phyloP scores from a whole-genome alignment of 1,284 basidiomycete species.

The Rhizoctonia solani region DNA sequence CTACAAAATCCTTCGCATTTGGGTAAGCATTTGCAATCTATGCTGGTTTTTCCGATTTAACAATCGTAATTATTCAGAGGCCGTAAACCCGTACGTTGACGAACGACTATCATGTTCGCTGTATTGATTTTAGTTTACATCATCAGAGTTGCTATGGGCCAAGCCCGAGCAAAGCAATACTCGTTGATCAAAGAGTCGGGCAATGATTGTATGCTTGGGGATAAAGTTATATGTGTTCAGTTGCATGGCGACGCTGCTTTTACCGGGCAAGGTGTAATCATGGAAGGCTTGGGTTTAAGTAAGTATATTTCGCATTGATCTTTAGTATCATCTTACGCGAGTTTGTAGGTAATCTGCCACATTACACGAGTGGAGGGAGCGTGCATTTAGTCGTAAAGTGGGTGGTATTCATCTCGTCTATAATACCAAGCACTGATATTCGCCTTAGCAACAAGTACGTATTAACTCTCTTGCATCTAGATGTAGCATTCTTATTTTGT shows the following conservation, averaged over 20 bases:
- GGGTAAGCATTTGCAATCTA: constrained; percentile 50
- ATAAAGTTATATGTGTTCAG: constrained; percentile 84
- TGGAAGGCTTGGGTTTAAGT: constrained; percentile 84
- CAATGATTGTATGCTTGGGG: constrained; percentile 75
- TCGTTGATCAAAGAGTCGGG: constrained; percentile 66
- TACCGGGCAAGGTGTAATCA: constrained; percentile 86
- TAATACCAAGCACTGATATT: not conserved
- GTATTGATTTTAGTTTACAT: not conserved
- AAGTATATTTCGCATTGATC: constrained; percentile 41
- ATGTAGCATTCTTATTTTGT: not conserved
- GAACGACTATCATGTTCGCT: not conserved
- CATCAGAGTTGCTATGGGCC: constrained; percentile 69
- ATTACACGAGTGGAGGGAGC: constrained; percentile 86
- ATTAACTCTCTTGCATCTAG: constrained; percentile 1
- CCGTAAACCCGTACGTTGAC: constrained; percentile 63
- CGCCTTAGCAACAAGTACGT: constrained; percentile 56
- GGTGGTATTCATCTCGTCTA: constrained; percentile 45
- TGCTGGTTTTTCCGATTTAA: not conserved
- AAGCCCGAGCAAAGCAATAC: constrained; percentile 91
- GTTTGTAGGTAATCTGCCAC: constrained; percentile 71
- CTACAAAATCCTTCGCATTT: constrained; percentile 89
- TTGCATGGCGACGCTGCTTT: constrained; percentile 91
- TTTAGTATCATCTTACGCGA: not conserved
- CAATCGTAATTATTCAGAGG: constrained; percentile 55
- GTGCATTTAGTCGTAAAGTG: constrained; percentile 92